Evolutionary conservation across 129 eudicot species (phyloP), one percentile per base, ranked within the genome.

Genomic region (Kitagawia praeruptora): DNA sequence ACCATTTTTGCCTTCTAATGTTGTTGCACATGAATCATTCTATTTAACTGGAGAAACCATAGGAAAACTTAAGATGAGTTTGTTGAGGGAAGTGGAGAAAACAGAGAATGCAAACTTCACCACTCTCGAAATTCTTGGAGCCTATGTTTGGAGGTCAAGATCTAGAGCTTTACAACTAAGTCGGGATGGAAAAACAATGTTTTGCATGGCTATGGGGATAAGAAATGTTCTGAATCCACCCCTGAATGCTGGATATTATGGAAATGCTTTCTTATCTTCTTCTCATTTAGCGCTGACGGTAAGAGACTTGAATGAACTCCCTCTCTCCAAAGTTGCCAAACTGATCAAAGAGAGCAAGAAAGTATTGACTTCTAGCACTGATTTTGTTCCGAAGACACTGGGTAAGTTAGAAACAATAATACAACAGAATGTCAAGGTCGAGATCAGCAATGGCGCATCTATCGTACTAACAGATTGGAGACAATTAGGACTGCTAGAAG

Each of bases 401-500:
- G 38, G 54, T 58, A n/a, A 54, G n/a, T 56, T 42, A 42, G 83
- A 80, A 70, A 80, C 83, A 15, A 39, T 74, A 14, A 21, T 47
- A 21, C 58, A 74, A 18, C 79, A 80, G 19, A 80, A 80, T n/a
- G 48, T 44, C 34, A 74, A 56, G 70, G 31, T 73, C 0, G 78
- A 53, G 61, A 21, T 54, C 44, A 45, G 73, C 44, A 73, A 11
- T 12, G 75, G 83, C 19, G 40, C 76, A 28, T 54, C 79, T 14
- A 31, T 80, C 48, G 45, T 80, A 27, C 46, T 80, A 61, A 74
- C 83, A 5, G 83, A 80, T 7, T 80, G 83, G 79, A 72, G 83
- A 71, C 79, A 74, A 21, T 80, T 80, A 77, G 83, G 79, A 16
- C 21, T 63, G 74, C 13, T 45, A 12, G 79, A 80, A 75, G 79